Percentiles rank a stretch among this genome's conserved stretches.
Conservation (phyloP, 2,329 filamentous ascomycete species). For the Cercospora beticola region DNA sequence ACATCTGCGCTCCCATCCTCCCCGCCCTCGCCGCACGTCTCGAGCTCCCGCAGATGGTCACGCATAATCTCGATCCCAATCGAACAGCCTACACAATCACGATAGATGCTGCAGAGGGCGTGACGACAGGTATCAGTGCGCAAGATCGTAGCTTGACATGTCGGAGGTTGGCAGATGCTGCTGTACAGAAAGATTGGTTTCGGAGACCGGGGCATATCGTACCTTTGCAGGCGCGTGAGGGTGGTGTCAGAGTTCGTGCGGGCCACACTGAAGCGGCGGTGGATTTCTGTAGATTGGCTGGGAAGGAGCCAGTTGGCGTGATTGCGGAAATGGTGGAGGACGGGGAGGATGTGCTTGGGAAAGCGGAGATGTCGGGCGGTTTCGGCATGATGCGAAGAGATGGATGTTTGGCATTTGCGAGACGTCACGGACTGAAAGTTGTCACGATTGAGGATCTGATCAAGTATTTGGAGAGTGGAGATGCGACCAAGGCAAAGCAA, state of each 20-base stretch:
- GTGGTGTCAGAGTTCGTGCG: slow-evolving; percentile 74
- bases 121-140: slow-evolving; percentile 88
- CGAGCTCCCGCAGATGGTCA: slow-evolving; percentile 85
- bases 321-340: slow-evolving; percentile 93
- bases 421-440: slow-evolving; percentile 83
- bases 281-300: slow-evolving; percentile 83
- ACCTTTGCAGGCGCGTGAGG: slow-evolving; percentile 73
- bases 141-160: slow-evolving; percentile 83
- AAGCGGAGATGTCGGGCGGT: slow-evolving; percentile 62
- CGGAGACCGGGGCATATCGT: slow-evolving; percentile 87
- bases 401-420: slow-evolving; percentile 83
- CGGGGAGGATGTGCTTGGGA: slow-evolving; percentile 68
- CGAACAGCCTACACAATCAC: slow-evolving; percentile 91
- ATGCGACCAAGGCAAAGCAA: slow-evolving; percentile 13
- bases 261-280: slow-evolving; percentile 94
- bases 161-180: slow-evolving; percentile 69
- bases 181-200: slow-evolving; percentile 60
- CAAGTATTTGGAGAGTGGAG: slow-evolving; percentile 62
- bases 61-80: slow-evolving; percentile 73
- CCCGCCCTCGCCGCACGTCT: slow-evolving; percentile 68
- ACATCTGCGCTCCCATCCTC: slow-evolving; percentile 84
- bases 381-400: slow-evolving; percentile 89
- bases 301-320: slow-evolving; percentile 72
- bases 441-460: slow-evolving; percentile 94
- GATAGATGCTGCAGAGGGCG: slow-evolving; percentile 71